Evolutionary conservation across 2,329 filamentous ascomycete genomes (phyloP), one percentile per base, ranked within the genome.

Genomic region (Colletotrichum viniferum): DNA sequence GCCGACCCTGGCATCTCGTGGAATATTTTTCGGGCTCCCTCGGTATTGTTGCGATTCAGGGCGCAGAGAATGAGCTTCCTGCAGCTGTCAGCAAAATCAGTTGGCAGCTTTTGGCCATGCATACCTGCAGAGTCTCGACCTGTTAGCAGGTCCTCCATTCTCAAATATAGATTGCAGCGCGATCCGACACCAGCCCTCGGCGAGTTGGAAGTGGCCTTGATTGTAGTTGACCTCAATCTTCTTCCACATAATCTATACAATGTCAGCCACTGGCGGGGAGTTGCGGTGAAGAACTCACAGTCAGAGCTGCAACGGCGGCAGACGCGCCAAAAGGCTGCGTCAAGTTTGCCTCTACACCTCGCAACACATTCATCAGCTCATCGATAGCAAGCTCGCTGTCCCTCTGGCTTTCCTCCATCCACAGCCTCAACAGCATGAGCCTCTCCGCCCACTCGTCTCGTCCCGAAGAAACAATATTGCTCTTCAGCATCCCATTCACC

Each of bases 61-160:
- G 92, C 91, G 80, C 93, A 96, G 5, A 93, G 84, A 5, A 98
- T 91, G 8, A 94, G 84, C 81, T 95, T 98, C 72, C 96, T 96
- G 55, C 48, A 69, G 21, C 30, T 34, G 78, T 83, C 68, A 83
- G 80, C 32, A 30, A 28, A 55, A 13, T 8, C 32, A 36, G 6
- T 16, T 18, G 38, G 30, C 7, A 48, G 34, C 34, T 56, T 74
- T 24, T 8, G 26, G 4, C 10, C 26, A 10, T 52, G 70, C 78
- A 43, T 78, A 93, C 93, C 93, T 92, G 62, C 91, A 86, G 76
- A 97, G 88, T 77, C 94, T 95, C 6, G 90, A 90, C 71, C 88
- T 88, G 81, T 96, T 97, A 2, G 88, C 78, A 4, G 92, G 88
- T 2, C 94, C 93, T 26, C 91, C 90, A 65, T 90, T 90, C 14